Base-by-base conservation (phyloP, 2,329 filamentous ascomycete species). In the Penicillium polonicum region DNA sequence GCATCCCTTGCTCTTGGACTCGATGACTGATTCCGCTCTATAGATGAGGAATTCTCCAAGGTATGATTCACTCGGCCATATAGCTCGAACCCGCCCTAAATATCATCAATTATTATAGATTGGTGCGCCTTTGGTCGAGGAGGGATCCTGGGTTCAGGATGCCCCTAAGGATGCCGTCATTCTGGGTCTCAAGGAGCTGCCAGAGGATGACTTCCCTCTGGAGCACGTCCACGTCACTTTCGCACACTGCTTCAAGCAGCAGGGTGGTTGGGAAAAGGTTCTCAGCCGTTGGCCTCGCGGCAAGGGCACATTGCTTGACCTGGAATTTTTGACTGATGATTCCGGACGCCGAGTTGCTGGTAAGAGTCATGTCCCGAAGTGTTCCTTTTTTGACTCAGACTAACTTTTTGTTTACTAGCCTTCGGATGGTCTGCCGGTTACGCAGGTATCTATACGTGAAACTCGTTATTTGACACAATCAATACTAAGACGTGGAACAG, bases 261-360 rank as follows among this genome's bases (percentile, higher is more conserved):
- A 94, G 77, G 85, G 78, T 29, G 88, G 88, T 29, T 96, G 91
- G 90, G 85, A 90, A 57, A 83, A 84, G 42, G 89, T 91, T 6
- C 85, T 96, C n/a, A 82, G 86, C 57, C 84, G 92, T 55, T 97
- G 92, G 74, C 83, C 89, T 29, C 83, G 85, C 25, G 91, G 90
- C 57, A 85, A 86, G 54, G 90, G 91, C 65, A 88, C 85, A 0
- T 84, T 97, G 15, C 85, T 92, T 58, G 92, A 97, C 69, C 83
- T 97, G 38, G 92, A 96, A 73, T 97, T 96, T 73, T 81, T 97
- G 38, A 84, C 85, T 39, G 88, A 95, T 65, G 84, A 87, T 62
- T 82, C 79, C 31, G 89, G 89, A 38, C 81, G 89, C 84, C 71
- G 76, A 60, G 75, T 78, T 57, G 76, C 75, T 63, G 74, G 71